Base-by-base conservation (phyloP, 345 rosid species). In the Corymbia maculata region DNA sequence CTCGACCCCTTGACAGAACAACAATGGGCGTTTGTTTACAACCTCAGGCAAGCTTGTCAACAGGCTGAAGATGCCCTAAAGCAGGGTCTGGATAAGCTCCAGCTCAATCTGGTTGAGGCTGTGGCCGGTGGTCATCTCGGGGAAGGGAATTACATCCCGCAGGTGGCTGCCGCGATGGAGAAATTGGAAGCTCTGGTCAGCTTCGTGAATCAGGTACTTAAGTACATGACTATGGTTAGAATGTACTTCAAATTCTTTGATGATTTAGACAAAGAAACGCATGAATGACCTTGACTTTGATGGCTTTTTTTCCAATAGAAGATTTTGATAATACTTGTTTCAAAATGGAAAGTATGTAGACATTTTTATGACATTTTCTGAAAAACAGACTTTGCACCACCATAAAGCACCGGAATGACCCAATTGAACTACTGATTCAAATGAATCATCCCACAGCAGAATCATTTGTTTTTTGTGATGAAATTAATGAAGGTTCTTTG, bases 1-100 rank as follows among this genome's bases (percentile, higher is more conserved):
- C 94, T 97, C 75, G 94, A 96, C 51, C 93, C 95, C 66, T 86
- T 98, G 92, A 90, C 96, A 44, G 98, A 97, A 8, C 92, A 91
- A 61, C 99, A 98, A 79, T 21, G 89, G 42, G 15, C 92, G 85
- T 93, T 93, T 84, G 94, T 94, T 44, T 80, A 86, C 85, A 95
- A 92, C 88, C 89, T 98, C 79, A 90, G 42, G 87, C 92, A 94
- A 86, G 93, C 98, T 70, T 97, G 99, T 92, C 97, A 98, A 89
- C 99, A 98, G 92, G 99, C 98, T 6, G 99, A 98, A 94, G 99
- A 98, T 88, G 99, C 99, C 21, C 93, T 98, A 45, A 92, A 97
- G 1, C 97, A 96, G 91, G 99, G 98, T n/a, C 95, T 96, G 98
- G 99, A 94, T 24, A 98, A 93, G 89, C 93, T 98, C 89, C 98